A percentile compares a stretch with the other conserved stretches of the same genome.
Evolutionary conservation across 257 asterid species (phyloP).

Genomic region (Cynanchum wilfordii): DNA sequence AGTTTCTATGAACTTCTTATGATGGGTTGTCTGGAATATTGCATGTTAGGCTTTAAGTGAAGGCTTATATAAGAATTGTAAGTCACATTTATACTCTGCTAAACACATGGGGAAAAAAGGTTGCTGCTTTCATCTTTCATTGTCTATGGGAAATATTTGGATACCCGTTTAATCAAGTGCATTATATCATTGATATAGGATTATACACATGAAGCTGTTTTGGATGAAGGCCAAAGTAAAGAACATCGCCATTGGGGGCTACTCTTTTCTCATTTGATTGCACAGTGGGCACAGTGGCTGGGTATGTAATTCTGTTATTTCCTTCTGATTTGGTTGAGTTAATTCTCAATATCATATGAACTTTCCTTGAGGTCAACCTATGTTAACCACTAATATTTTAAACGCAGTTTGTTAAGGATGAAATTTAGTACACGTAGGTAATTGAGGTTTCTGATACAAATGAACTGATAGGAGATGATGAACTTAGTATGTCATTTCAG

Average conservation of each 20-base stretch:
- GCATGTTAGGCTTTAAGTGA: background rate
- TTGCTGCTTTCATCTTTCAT: background rate
- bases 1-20: background rate
- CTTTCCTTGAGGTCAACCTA: background rate
- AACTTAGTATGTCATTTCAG: background rate
- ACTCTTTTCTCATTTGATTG: constrained; percentile 65
- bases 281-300: constrained; percentile 98
- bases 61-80: background rate
- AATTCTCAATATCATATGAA: background rate
- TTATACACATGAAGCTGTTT: constrained; percentile 38
- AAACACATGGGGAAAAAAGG: background rate
- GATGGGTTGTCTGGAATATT: background rate
- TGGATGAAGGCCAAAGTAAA: constrained; percentile 59
- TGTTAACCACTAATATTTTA: background rate
- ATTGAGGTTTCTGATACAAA: background rate
- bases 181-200: constrained; percentile 28
- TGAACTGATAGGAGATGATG: background rate
- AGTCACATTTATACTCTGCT: no score
- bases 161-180: background rate
- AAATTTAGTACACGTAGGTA: background rate
- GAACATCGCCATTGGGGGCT: constrained; percentile 74
- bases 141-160: background rate
- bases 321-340: background rate
- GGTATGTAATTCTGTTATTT: constrained; percentile 40
- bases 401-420: background rate